Percentiles rank a stretch among this genome's conserved stretches.
These are phyloP conservation scores for Phellopilus nigrolimitatus DNA, from an alignment of 1,284 basidiomycete genomes.

Conservation along the genomic window DNA sequence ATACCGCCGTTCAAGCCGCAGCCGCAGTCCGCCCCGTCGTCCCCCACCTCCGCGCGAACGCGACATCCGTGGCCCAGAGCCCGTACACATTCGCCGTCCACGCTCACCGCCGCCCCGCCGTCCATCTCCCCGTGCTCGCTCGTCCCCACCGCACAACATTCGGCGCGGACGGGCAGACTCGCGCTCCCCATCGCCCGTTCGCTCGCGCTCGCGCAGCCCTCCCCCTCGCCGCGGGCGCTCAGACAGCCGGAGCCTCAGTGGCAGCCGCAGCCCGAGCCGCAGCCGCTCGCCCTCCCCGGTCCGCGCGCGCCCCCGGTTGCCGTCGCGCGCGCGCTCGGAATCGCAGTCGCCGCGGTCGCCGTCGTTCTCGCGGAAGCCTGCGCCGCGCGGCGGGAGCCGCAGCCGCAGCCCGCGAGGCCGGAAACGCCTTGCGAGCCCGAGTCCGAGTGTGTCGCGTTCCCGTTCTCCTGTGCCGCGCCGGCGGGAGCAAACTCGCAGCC, in stretches of 20 bases:
- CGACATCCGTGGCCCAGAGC: slow-evolving; percentile 23
- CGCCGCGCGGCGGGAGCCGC: no score
- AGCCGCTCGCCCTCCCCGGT: background rate
- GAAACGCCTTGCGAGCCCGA: slow-evolving; percentile 8
- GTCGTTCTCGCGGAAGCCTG: slow-evolving; percentile 26
- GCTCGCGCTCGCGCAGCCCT: slow-evolving; percentile 28
- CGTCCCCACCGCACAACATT: slow-evolving; percentile 31
- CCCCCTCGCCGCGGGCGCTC: slow-evolving; percentile 30
- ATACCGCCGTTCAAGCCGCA: slow-evolving; percentile 26
- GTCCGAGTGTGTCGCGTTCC: slow-evolving; percentile 27
- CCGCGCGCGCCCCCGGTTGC: slow-evolving; percentile 3
- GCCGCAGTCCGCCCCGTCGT: slow-evolving; percentile 27
- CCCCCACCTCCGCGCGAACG: slow-evolving; percentile 24
- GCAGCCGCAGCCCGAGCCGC: slow-evolving; percentile 17
- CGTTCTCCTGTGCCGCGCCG: slow-evolving; percentile 22
- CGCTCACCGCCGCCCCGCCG: slow-evolving; percentile 33
- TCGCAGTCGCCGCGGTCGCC: slow-evolving; percentile 27
- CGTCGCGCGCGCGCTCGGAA: slow-evolving; percentile 22
- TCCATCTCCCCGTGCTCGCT: slow-evolving; percentile 28
- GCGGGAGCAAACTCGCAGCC: slow-evolving; percentile 21
- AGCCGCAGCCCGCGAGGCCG: slow-evolving; percentile 25
- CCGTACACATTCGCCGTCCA: slow-evolving; percentile 30
- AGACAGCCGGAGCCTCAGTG: slow-evolving; percentile 27
- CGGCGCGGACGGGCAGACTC: slow-evolving; percentile 19
- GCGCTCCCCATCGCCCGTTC: slow-evolving; percentile 22